phyloP scores from a whole-genome alignment of 106 monocot species.

The Dendrobium chrysotoxum region DNA sequence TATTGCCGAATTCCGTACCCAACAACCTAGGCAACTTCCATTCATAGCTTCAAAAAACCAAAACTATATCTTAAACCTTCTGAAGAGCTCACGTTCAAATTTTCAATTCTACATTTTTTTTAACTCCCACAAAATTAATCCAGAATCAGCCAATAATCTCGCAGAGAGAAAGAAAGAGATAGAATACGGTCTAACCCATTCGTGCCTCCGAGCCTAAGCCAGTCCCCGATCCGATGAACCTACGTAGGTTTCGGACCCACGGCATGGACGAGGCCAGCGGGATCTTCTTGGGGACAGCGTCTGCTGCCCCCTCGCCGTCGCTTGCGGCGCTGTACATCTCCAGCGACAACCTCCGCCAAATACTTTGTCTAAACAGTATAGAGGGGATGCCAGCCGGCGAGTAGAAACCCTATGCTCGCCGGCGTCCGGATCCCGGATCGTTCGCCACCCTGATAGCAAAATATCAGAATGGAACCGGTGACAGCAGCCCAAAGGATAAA shows the following conservation, averaged over 20 bases:
- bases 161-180: background rate
- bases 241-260: conserved; percentile 90
- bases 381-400: background rate
- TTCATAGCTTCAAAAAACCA: background rate
- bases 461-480: too few species aligned
- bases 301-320: conserved; percentile 56
- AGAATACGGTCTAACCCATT: conserved; percentile 35
- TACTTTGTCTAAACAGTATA: background rate
- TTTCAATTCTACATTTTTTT: background rate
- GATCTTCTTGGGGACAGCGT: conserved; percentile 60
- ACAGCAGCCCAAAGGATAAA: too few species aligned
- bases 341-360: background rate
- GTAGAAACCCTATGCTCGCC: background rate
- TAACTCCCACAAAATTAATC: background rate
- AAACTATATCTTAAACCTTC: background rate
- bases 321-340: conserved; percentile 68
- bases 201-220: conserved; percentile 94
- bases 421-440: background rate
- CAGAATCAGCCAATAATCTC: background rate
- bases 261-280: conserved; percentile 84
- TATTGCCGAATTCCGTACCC: background rate
- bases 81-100: background rate
- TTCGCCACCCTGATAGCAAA: background rate
- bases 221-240: conserved; percentile 80
- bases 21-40: background rate